Percentiles rank a stretch among this genome's conserved stretches.
These are phyloP conservation scores for Sclerotinia trifoliorum DNA, from an alignment of 2,329 filamentous ascomycete genomes.

Conservation along the genomic window DNA sequence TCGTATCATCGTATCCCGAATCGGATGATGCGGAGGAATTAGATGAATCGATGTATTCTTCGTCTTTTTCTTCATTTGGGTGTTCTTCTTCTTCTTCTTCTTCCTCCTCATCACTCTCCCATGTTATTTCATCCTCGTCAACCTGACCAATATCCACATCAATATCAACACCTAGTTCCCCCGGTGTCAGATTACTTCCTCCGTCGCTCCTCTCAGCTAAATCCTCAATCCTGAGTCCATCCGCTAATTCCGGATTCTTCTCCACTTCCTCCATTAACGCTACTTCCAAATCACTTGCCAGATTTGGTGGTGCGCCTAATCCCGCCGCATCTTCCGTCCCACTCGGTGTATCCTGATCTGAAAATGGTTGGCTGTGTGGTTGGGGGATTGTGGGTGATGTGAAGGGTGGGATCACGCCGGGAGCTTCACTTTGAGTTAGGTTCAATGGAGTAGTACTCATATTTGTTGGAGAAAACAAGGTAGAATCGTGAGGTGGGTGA, in stretches of 20 bases:
- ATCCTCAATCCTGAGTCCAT: not conserved
- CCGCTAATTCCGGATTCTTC: not conserved
- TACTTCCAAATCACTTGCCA: conserved; percentile 10
- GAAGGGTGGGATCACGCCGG: conserved; percentile 10
- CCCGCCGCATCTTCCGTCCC: not conserved
- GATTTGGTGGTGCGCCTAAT: not conserved
- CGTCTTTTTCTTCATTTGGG: not conserved
- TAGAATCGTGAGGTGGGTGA: conserved; percentile 3
- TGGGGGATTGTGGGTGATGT: conserved; percentile 2
- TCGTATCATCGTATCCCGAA: not conserved
- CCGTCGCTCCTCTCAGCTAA: not conserved
- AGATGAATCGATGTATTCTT: not conserved
- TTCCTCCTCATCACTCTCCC: not conserved
- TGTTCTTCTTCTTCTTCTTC: not conserved
- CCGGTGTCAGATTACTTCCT: not conserved
- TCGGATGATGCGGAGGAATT: not conserved
- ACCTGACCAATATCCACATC: not conserved
- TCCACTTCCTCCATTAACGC: conserved; percentile 10
- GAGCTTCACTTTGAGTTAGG: not conserved
- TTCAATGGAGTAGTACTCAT: not conserved
- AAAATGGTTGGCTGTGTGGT: not conserved
- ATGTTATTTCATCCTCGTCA: conserved; percentile 8
- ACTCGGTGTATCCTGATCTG: not conserved
- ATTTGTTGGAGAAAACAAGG: not conserved
- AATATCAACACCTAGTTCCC: not conserved